Percentiles rank a stretch among this genome's conserved stretches.
Conservation (phyloP, 805 yeast genomes). For the Pichia exigua region DNA sequence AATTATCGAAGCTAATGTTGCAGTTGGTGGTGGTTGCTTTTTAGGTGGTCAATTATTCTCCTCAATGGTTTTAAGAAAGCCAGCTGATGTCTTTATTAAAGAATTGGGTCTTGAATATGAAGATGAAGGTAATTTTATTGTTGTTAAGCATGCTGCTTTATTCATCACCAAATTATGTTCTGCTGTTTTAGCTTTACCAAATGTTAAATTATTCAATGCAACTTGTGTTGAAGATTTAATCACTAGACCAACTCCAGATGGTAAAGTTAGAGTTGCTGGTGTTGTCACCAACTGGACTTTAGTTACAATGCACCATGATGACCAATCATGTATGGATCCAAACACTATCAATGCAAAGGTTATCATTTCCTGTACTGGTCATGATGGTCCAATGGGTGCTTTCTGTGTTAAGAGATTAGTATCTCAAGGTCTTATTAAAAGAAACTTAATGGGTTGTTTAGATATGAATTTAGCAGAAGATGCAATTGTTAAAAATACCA, state of each 20-base stretch:
- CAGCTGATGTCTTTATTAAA: slow-evolving; percentile 61
- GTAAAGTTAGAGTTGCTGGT: slow-evolving; percentile 62
- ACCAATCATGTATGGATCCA: slow-evolving; percentile 78
- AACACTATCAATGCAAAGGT: slow-evolving; percentile 63
- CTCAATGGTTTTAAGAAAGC: slow-evolving; percentile 75
- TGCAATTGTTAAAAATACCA: slow-evolving; percentile 60
- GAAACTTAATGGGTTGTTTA: slow-evolving; percentile 67
- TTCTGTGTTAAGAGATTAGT: slow-evolving; percentile 66
- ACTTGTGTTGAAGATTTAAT: slow-evolving; percentile 76
- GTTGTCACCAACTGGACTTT: slow-evolving; percentile 81
- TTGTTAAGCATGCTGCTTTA: slow-evolving; percentile 72
- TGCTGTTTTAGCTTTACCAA: slow-evolving; percentile 62
- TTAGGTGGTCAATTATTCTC: slow-evolving; percentile 70
- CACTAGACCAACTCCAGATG: slow-evolving; percentile 56
- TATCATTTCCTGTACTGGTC: slow-evolving; percentile 68
- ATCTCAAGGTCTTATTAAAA: slow-evolving; percentile 37
- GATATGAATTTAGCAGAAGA: slow-evolving; percentile 78
- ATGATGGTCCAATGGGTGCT: slow-evolving; percentile 81
- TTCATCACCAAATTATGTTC: slow-evolving; percentile 58
- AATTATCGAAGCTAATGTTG: slow-evolving; percentile 64
- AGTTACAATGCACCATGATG: slow-evolving; percentile 67
- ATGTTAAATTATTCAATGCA: slow-evolving; percentile 70
- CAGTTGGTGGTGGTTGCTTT: slow-evolving; percentile 79
- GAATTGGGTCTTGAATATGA: slow-evolving; percentile 61
- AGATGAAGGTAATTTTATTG: slow-evolving; percentile 75